phyloP scores from a whole-genome alignment of 331 rosid species.

The Acacia concinna region DNA sequence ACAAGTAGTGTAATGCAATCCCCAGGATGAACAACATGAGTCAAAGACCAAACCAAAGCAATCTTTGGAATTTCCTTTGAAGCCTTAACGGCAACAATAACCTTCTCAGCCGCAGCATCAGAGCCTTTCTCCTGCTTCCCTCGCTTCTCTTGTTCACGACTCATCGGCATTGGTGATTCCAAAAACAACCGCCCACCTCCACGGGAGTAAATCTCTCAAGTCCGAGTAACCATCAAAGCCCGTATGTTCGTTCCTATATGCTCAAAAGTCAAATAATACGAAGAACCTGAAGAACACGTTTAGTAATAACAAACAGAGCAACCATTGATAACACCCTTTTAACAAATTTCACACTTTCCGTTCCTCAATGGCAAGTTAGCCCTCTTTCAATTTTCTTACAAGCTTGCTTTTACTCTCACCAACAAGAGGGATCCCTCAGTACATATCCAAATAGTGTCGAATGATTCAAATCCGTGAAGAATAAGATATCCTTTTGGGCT shows the following conservation, averaged over 20 bases:
- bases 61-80: conserved; percentile 89
- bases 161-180: conserved; percentile 47
- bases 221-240: conserved; percentile 41
- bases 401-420: conserved; percentile 26
- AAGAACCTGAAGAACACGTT: conserved; percentile 29
- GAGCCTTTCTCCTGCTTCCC: conserved; percentile 76
- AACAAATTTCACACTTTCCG: conserved; percentile 38
- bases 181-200: conserved; percentile 33
- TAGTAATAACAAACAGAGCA: conserved; percentile 16
- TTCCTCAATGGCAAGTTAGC: conserved; percentile 8
- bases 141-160: conserved; percentile 66
- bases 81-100: conserved; percentile 93
- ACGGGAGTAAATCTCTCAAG: conserved; percentile 27
- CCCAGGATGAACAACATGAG: conserved; percentile 98
- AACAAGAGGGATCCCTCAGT: conserved; percentile 26
- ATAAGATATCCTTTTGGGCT: conserved; percentile 47
- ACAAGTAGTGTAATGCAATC: conserved; percentile 95
- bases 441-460: conserved; percentile 39
- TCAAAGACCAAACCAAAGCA: conserved; percentile 93
- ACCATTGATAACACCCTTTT: conserved; percentile 47
- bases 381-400: conserved; percentile 37
- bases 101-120: conserved; percentile 84
- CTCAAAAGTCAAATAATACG: neutral
- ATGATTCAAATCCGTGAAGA: conserved; percentile 28
- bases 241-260: conserved; percentile 10